Conservation (phyloP, 805 yeast genomes). For the Pichia manshurica region DNA sequence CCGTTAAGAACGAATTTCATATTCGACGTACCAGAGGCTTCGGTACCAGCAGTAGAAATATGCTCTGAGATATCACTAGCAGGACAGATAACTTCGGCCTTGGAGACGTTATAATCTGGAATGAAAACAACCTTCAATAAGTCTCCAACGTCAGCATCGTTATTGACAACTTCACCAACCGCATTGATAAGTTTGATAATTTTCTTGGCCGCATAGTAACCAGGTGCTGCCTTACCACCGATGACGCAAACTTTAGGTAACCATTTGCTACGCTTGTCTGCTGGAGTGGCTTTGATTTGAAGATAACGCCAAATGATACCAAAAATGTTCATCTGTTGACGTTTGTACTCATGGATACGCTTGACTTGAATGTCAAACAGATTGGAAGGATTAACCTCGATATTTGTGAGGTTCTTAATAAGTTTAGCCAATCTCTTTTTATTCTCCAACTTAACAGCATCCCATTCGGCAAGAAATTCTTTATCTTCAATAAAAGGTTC, state of each 20-base stretch:
- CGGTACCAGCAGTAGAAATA: slow-evolving; percentile 95
- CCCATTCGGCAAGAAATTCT: slow-evolving; percentile 67
- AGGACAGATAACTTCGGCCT: slow-evolving; percentile 86
- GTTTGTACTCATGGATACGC: slow-evolving; percentile 92
- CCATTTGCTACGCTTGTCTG: slow-evolving; percentile 56
- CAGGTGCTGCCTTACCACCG: slow-evolving; percentile 98
- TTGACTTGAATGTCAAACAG: slow-evolving; percentile 90
- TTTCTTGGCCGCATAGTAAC: slow-evolving; percentile 90
- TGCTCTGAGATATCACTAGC: slow-evolving; percentile 90
- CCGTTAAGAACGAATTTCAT: slow-evolving; percentile 95
- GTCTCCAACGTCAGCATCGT: slow-evolving; percentile 67
- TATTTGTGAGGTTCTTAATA: slow-evolving; percentile 54
- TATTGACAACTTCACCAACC: slow-evolving; percentile 75
- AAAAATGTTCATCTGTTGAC: slow-evolving; percentile 89
- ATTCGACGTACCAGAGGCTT: slow-evolving; percentile 93
- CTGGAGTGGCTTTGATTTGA: slow-evolving; percentile 61
- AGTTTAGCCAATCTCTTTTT: slow-evolving; percentile 62
- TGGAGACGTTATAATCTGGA: slow-evolving; percentile 90
- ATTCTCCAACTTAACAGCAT: slow-evolving; percentile 60
- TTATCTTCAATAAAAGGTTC: slow-evolving; percentile 63
- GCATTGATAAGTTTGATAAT: slow-evolving; percentile 80
- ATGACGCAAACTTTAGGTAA: slow-evolving; percentile 74
- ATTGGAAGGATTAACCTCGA: slow-evolving; percentile 65
- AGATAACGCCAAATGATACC: slow-evolving; percentile 83
- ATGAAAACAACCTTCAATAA: slow-evolving; percentile 80